Evolutionary conservation across 1,284 basidiomycete species (phyloP), one percentile per base, ranked within the genome.

Genomic region (Naganishia albida): DNA sequence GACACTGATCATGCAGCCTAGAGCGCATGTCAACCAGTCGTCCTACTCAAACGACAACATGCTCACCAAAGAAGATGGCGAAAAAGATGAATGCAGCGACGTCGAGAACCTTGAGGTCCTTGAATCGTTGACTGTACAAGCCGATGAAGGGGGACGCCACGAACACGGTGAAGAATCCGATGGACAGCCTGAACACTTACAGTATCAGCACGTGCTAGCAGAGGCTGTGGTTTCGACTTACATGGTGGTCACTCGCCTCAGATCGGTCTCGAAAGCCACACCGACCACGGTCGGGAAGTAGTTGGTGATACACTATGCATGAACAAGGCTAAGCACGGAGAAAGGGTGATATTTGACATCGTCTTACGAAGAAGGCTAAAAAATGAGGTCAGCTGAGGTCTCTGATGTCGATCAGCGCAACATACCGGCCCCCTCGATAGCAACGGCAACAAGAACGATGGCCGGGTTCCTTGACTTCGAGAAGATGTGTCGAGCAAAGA

Each of bases 81-180:
- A 59, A 59, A n/a, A 48, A 59, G 28, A 59, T 12, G n/a, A 59
- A 59, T 2, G 56, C 43, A 20, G 20, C 56, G 16, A 39, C 44
- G 46, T 59, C 34, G n/a, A 59, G 43, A n/a, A 46, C 44, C 28
- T 48, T 59, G 7, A 59, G 20, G 26, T 59, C 56, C 34, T 48
- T 48, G 30, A 48, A 59, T 16, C 20, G 48, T 15, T 48, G 28
- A 44, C 44, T 59, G 30, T 48, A 46, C 30, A 46, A 25, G 20
- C 56, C 56, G 43, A 59, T 23, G 13, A 59, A 28, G 12, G 56
- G 56, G 13, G 56, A 59, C 13, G 23, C 28, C 28, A 46, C 18
- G 28, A 59, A 59, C 18, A 59, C 56, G 26, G 56, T 59, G 44
- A 59, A 59, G 56, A 59, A 59, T 38, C 56, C 56, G 44, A 59